Percentiles rank a stretch among this genome's conserved stretches.
Evolutionary conservation across 1,139 yeast species (phyloP).

Genomic region (Kodamaea anthophila): DNA sequence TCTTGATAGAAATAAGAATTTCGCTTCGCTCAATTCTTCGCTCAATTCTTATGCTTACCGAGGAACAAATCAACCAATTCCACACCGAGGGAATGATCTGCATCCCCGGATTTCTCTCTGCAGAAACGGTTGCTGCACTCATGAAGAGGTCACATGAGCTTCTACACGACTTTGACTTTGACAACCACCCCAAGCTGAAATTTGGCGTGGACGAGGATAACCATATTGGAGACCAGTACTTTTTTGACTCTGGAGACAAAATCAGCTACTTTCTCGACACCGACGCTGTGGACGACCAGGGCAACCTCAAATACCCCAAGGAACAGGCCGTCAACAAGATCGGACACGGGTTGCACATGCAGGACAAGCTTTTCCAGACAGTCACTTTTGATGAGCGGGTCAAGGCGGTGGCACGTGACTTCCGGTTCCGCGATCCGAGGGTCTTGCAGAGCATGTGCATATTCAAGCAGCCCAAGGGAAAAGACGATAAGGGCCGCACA

Average conservation of each 20-base stretch:
- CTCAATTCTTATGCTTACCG: too few species aligned
- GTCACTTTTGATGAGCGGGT: conserved; percentile 51
- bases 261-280: conserved; percentile 66
- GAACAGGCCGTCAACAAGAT: conserved; percentile 64
- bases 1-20: too few species aligned
- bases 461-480: conserved; percentile 58
- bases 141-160: conserved; percentile 40
- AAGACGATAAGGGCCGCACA: conserved; percentile 42
- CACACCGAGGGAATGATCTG: conserved; percentile 58
- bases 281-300: conserved; percentile 55
- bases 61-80: conserved; percentile 42
- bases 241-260: conserved; percentile 64
- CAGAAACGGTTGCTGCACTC: conserved; percentile 33
- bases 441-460: conserved; percentile 77
- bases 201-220: conserved; percentile 61
- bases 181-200: conserved; percentile 63
- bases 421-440: conserved; percentile 58
- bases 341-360: conserved; percentile 70
- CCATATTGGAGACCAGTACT: conserved; percentile 72
- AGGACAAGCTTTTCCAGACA: conserved; percentile 39
- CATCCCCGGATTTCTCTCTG: conserved; percentile 47
- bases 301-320: conserved; percentile 47
- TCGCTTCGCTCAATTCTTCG: too few species aligned
- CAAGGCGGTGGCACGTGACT: conserved; percentile 43
- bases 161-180: conserved; percentile 44